Evolutionary conservation across 2,329 filamentous ascomycete genomes (phyloP), one percentile per base, ranked within the genome.

Genomic region (Colletotrichum phormii): DNA sequence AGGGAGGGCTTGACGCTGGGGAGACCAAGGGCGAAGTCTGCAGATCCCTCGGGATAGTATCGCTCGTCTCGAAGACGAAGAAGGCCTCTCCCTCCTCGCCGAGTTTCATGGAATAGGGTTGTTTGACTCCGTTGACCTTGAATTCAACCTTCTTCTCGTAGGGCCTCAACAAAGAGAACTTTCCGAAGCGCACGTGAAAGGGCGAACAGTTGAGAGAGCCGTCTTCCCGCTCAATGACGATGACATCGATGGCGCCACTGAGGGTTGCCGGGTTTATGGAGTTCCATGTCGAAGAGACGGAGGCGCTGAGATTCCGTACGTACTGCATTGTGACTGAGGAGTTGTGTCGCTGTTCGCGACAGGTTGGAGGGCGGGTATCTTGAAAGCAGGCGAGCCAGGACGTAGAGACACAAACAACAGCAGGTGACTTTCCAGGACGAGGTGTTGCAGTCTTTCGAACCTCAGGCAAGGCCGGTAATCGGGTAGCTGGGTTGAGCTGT

Each of bases 101-200:
- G 24, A 99, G 89, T 85, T 99, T 99, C 97, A 99, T 99, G 59
- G 97, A 92, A 86, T 97, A 98, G 77, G 97, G 89, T 82, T 98
- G 95, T 84, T 97, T 97, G 74, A 89, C 85, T 79, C 94, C 93
- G 87, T 99, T 99, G 88, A 99, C 95, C 78, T 90, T 90, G 85
- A 99, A 99, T 84, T 98, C 95, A 79, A 99, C 97, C 89, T 98
- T 99, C 86, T 99, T 99, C 84, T 99, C 97, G 73, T 92, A 98
- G 0, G 97, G 97, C 26, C 97, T 93, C 79, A 99, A 86, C 51
- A 99, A 89, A 73, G 96, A 98, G 86, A 98, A 98, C 85, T 99
- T 99, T 83, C 97, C 97, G 83, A 99, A 99, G 78, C 97, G 95
- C 76, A 99, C 97, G 83, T 99, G 97, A 84, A 99, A 99, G 62